Evolutionary conservation across 169 alveolate genomes (phyloP), one percentile per base, ranked within the genome.

Genomic region (Plasmodium adleri): DNA sequence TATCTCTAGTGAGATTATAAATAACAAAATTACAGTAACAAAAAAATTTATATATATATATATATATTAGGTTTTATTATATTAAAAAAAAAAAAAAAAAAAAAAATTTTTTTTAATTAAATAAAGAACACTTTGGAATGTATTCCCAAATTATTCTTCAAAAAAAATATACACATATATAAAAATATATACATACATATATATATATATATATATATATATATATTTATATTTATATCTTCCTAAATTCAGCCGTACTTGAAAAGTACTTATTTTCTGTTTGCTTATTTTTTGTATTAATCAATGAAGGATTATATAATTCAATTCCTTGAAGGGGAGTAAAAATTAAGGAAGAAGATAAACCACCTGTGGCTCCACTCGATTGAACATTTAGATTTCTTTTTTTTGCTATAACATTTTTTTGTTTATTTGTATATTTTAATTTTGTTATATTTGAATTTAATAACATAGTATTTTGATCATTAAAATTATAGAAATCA

Each of bases 301-400:
- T 17, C 13, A 60, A 66, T 2, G 70, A 76, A 0, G 91, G 74
- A 47, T 50, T 71, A 62, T 20, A 58, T 59, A 76, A 50, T 24
- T 62, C 80, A 62, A 58, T 88, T 70, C 97, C 97, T 59, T 95
- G 97, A 22, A 95, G 43, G 10, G 97, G 97, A 0, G 97, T 95
- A 66, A 95, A 95, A 45, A 92, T 93, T 64, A 95, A 59, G 39
- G 97, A 95, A 13, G 97, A 92, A 1, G 97, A 90, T 92, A 95
- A 83, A 0, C 97, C 97, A 2, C 90, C 90, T 54, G 90, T 80
- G 43, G 15, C 90, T 6, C 90, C 90, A 68, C 90, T 80, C 9
- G 90, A 80, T 13, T 80, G 90, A 3, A 70, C 72, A 60, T 45
- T 10, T 17, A 70, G n/a, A 49, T 50, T 67, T 71, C 58, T 80